phyloP scores from a whole-genome alignment of 2,329 filamentous ascomycete genomes.

The Fusarium algeriense region DNA sequence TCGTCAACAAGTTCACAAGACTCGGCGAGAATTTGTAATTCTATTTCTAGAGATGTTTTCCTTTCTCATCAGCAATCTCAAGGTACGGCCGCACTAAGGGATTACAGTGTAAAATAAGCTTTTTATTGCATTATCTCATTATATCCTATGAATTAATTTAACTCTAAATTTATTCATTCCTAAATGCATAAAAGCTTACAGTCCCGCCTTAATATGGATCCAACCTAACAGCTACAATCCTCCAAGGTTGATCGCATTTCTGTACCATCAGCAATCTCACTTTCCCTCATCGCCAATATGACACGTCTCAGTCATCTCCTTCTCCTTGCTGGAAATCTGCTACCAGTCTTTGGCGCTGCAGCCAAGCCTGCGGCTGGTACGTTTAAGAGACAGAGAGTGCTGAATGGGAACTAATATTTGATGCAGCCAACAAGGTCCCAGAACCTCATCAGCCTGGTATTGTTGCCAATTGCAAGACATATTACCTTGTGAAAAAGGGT shows the following conservation, averaged over 20 bases:
- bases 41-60: too few species aligned
- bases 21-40: fast-evolving
- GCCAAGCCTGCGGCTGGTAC: not conserved
- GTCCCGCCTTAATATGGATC: fast-evolving
- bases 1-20: fast-evolving
- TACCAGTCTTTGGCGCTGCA: not conserved
- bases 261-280: too few species aligned
- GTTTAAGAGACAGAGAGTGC: too few species aligned
- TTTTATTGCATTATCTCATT: not conserved
- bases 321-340: not conserved
- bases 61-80: too few species aligned
- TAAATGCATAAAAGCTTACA: not conserved
- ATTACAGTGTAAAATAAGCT: not conserved
- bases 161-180: not conserved
- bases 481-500: not conserved
- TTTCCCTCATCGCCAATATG: not conserved
- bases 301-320: not conserved
- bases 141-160: fast-evolving
- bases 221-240: fast-evolving
- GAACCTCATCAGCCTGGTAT: not conserved
- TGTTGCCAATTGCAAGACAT: not conserved
- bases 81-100: too few species aligned
- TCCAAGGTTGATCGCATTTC: fast-evolving
- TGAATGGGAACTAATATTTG: too few species aligned
- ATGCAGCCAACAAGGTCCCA: not conserved